Evolutionary conservation across 345 rosid species (phyloP).

Genomic region (Acer saccharum): DNA sequence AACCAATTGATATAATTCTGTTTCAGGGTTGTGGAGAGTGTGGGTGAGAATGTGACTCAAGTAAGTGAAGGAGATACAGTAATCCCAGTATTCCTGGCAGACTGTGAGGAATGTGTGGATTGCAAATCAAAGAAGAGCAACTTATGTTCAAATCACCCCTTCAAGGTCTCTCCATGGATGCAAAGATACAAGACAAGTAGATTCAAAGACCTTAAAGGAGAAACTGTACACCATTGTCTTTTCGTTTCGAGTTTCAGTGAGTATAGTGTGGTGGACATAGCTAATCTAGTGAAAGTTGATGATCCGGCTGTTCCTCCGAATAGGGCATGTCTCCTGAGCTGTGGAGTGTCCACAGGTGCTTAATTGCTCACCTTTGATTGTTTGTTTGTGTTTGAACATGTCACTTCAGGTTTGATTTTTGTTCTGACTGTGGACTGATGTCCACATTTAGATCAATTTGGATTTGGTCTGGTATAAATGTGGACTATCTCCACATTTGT

Average conservation of each 20-base stretch:
- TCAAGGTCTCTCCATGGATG: slow-evolving; percentile 73
- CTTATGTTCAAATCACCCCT: slow-evolving; percentile 70
- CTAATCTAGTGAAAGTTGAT: slow-evolving; percentile 69
- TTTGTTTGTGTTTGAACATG: background rate
- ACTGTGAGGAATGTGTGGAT: slow-evolving; percentile 72
- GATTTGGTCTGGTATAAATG: too few relatives aligned
- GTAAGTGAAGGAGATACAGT: slow-evolving; percentile 66
- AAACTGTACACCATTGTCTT: slow-evolving; percentile 64
- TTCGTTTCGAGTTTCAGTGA: slow-evolving; percentile 76
- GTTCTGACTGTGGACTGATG: background rate
- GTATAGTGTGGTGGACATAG: slow-evolving; percentile 73
- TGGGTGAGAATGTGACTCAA: slow-evolving; percentile 69
- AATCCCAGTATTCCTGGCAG: slow-evolving; percentile 70
- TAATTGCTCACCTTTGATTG: background rate
- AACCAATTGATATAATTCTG: background rate
- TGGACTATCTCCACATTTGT: too few relatives aligned
- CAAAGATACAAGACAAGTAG: slow-evolving; percentile 71
- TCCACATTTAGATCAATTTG: background rate
- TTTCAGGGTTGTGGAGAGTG: slow-evolving; percentile 79
- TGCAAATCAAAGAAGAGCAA: slow-evolving; percentile 77
- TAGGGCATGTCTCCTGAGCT: slow-evolving; percentile 85
- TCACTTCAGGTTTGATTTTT: background rate
- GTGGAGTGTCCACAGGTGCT: slow-evolving; percentile 88
- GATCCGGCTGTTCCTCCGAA: slow-evolving; percentile 68
- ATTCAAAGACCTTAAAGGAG: slow-evolving; percentile 77